Base-by-base conservation (phyloP, 345 rosid species). In the Populus deltoides region DNA sequence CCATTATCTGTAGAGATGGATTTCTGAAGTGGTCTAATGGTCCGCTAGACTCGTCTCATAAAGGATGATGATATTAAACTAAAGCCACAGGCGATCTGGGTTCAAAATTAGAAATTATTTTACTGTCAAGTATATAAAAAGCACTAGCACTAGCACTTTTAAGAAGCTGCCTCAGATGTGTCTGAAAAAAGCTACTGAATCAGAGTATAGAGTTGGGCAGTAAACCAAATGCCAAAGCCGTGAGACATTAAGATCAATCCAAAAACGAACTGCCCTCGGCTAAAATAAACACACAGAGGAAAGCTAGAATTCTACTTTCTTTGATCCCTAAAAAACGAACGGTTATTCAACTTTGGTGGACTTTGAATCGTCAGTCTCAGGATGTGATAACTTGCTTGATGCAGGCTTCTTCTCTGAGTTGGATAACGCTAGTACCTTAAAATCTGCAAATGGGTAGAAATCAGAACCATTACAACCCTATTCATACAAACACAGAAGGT, bases 391-490 rank as follows among this genome's bases (percentile, higher is more conserved):
- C 91, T 80, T 89, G 85, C 89, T 86, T 59, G 85, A 71, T 76
- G 47, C 70, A 71, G 89, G 77, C 81, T 73, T 83, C 81, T 78
- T 78, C 72, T 79, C 79, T 11, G 3, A 18, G 6, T 67, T 2
- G 45, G 1, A 72, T 33, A 22, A 15, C n/a, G 22, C 5, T 10
- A n/a, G 62, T 85, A 93, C 99, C 99, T 93, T 90, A 74, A 96
- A 96, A 84, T 82, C 91, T 80, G 89, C 92, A 69, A 93, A 90
- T 39, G 97, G 89, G 71, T 97, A 95, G 41, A 90, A 81, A 77
- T 88, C 93, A 66, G 90, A 81, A 78, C 88, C 84, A 18, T 78
- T 80, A 77, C 99, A 96, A 53, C 99, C 98, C 99, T 96, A 70
- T 71, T 43, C 53, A 55, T 49, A 68, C 25, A 79, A 65, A 1